Percentiles rank a stretch among this genome's conserved stretches.
Evolutionary conservation across 331 rosid genomes (phyloP).

Genomic region (Phaseolus coccineus): DNA sequence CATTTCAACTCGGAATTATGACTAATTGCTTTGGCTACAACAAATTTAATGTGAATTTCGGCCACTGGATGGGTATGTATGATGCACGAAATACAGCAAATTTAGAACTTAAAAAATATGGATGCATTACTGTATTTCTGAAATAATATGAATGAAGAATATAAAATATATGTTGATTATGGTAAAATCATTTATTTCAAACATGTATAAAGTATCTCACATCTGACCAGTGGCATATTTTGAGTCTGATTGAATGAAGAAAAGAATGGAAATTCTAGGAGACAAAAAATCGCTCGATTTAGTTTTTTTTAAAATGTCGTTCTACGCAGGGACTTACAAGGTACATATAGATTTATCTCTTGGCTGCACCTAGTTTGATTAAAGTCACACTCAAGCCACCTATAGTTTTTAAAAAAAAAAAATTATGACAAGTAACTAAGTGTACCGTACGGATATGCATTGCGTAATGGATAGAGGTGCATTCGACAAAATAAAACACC

Average conservation of each 20-base stretch:
- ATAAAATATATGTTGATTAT: neutral
- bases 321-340: neutral
- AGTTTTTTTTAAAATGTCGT: neutral
- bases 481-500: neutral
- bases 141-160: neutral
- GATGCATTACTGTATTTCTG: neutral
- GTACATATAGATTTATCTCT: neutral
- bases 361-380: neutral
- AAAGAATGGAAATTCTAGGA: neutral
- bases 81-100: neutral
- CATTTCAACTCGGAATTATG: slow-evolving; percentile 15
- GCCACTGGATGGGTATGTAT: neutral
- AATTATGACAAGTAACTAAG: neutral
- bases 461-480: neutral
- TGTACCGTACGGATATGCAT: neutral
- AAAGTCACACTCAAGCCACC: neutral
- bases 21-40: slow-evolving; percentile 2
- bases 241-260: neutral
- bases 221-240: neutral
- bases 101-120: neutral
- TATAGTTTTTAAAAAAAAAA: neutral
- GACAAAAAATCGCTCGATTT: neutral
- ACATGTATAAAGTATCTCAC: neutral
- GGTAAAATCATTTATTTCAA: neutral
- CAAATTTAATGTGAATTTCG: neutral